Evolutionary conservation across 495 filamentous ascomycete genomes (phyloP).

Genomic region (Xylaria cubensis): DNA sequence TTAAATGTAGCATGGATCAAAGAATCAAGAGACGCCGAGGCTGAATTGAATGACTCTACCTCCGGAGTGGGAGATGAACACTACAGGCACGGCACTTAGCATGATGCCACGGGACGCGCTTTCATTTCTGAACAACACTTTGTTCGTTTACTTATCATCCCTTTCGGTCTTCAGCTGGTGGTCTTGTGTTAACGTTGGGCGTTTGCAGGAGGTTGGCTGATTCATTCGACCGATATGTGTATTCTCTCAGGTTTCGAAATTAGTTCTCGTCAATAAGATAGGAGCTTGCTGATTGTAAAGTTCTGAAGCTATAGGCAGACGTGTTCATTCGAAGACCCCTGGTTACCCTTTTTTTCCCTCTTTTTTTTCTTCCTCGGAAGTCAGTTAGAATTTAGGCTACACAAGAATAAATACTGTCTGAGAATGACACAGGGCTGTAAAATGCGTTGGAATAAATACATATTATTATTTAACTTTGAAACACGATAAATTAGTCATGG

Average conservation of each 20-base stretch:
- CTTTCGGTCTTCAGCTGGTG: neutral
- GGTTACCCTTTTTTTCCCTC: neutral
- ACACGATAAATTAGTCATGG: neutral
- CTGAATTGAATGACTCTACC: neutral
- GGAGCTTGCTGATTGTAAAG: slow-evolving; percentile 10
- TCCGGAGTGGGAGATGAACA: neutral
- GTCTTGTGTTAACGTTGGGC: neutral
- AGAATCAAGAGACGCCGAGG: neutral
- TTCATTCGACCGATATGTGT: neutral
- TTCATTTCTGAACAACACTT: neutral
- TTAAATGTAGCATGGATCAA: slow-evolving; percentile 8
- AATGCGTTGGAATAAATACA: neutral
- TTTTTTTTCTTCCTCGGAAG: neutral
- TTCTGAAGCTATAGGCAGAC: neutral
- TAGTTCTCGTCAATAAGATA: slow-evolving; percentile 8
- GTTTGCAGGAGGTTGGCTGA: neutral
- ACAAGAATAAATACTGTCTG: neutral
- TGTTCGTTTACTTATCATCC: neutral
- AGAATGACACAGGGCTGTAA: neutral
- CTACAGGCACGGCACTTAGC: neutral
- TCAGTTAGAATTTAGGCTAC: neutral
- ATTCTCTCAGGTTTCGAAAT: neutral
- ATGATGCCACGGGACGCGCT: neutral
- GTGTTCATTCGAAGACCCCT: neutral
- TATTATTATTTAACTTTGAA: neutral